phyloP scores from a whole-genome alignment of 257 asterid species.

The Ligustrum vulgare region DNA sequence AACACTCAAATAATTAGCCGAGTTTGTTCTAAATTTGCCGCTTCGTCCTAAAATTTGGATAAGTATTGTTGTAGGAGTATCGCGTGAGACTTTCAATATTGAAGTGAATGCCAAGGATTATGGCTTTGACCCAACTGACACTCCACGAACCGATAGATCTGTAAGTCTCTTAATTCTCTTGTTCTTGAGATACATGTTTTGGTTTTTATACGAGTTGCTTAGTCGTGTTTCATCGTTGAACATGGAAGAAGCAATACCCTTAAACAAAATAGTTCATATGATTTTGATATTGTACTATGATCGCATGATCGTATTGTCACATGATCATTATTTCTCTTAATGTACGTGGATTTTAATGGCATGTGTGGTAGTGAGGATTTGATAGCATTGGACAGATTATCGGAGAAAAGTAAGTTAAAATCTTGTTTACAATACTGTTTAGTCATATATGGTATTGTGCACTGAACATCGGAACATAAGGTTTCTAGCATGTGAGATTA shows the following conservation, averaged over 20 bases:
- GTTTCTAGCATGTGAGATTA: too few relatives aligned
- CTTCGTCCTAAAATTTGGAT: neutral
- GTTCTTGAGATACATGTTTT: neutral
- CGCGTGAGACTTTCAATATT: slow-evolving; percentile 76
- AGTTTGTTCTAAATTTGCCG: slow-evolving; percentile 12
- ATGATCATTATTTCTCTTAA: neutral
- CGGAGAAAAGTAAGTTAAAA: neutral
- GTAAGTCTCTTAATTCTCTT: slow-evolving; percentile 41
- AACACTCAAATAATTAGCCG: too few relatives aligned
- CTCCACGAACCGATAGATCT: slow-evolving; percentile 98
- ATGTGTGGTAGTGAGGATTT: neutral
- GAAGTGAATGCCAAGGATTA: slow-evolving; percentile 73
- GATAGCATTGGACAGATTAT: neutral
- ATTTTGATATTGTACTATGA: neutral
- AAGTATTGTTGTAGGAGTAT: slow-evolving; percentile 55
- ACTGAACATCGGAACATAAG: neutral
- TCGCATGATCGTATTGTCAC: neutral
- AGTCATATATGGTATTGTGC: neutral
- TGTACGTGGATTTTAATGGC: neutral
- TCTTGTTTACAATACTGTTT: neutral
- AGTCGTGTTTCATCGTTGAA: neutral
- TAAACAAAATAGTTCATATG: neutral
- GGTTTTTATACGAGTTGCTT: slow-evolving; percentile 2
- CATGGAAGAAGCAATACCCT: neutral
- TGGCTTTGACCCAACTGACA: slow-evolving; percentile 88